These are phyloP conservation scores for Cercospora brassicicola DNA, from an alignment of 2,329 filamentous ascomycete genomes.

Conservation along the genomic window DNA sequence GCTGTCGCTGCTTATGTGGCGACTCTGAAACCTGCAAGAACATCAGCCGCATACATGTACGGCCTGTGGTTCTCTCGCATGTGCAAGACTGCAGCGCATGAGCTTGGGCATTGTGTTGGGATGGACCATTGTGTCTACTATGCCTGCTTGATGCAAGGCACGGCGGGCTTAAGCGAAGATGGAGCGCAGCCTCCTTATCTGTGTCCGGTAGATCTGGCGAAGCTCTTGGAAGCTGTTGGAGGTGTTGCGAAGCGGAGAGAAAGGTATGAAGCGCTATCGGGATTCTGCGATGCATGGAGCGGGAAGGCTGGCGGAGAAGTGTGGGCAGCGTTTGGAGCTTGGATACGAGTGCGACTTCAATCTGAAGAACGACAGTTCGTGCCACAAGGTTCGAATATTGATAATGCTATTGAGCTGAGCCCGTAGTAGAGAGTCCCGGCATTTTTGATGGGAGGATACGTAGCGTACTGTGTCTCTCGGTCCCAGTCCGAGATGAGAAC, in stretches of 20 bases:
- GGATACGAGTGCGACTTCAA: constrained; percentile 41
- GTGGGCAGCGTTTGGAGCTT: constrained; percentile 51
- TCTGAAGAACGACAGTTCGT: background rate
- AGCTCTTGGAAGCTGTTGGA: constrained; percentile 43
- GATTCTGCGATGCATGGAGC: constrained; percentile 47
- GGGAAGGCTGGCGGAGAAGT: constrained; percentile 40
- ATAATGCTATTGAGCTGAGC: constrained; percentile 5
- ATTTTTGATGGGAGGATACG: background rate
- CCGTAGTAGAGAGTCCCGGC: background rate
- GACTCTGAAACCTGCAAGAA: background rate
- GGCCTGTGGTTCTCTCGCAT: constrained; percentile 59
- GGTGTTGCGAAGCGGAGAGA: constrained; percentile 34
- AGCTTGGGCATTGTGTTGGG: constrained; percentile 68
- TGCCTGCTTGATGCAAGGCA: constrained; percentile 65
- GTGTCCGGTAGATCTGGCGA: constrained; percentile 60
- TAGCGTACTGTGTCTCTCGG: background rate
- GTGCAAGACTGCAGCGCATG: constrained; percentile 62
- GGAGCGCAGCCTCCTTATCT: constrained; percentile 63
- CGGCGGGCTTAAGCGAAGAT: constrained; percentile 59
- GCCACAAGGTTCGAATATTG: background rate
- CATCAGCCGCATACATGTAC: constrained; percentile 2
- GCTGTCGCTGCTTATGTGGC: constrained; percentile 17
- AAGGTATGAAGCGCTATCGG: constrained; percentile 44
- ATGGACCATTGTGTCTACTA: constrained; percentile 67
- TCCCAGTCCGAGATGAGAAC: background rate